These are phyloP conservation scores for Pseudogymnoascus sp. DNA, from an alignment of 2,329 filamentous ascomycete genomes.

Conservation along the genomic window DNA sequence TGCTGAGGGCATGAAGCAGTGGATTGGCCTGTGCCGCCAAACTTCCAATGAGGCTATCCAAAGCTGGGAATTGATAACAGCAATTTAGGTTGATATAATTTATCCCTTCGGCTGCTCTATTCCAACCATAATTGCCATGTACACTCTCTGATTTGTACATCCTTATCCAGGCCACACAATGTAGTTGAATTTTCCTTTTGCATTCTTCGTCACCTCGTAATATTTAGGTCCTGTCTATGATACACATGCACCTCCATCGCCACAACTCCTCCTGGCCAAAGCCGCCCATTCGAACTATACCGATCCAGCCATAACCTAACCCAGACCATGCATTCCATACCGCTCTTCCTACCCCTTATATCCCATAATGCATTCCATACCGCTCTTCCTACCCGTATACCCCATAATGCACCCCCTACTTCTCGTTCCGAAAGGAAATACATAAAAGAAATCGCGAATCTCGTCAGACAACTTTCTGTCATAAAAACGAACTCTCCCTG, in stretches of 20 bases:
- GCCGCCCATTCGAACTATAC: background rate
- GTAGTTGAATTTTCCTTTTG: background rate
- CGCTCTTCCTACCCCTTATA: background rate
- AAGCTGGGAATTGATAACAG: background rate
- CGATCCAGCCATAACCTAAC: background rate
- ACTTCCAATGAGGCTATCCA: background rate
- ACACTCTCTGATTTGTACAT: background rate
- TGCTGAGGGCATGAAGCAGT: background rate
- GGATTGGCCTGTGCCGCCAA: background rate
- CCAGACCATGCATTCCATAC: background rate
- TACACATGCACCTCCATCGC: background rate
- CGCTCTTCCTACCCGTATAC: background rate
- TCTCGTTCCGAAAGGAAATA: background rate
- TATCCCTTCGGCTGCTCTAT: background rate
- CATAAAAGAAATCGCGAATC: background rate
- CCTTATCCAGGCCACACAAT: background rate
- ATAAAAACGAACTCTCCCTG: background rate
- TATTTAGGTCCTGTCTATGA: conserved; percentile 12
- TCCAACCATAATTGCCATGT: background rate
- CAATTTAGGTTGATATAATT: background rate
- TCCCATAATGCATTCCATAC: background rate
- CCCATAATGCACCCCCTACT: background rate
- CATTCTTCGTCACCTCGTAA: conserved; percentile 5
- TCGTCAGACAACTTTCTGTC: background rate
- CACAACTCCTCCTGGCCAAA: background rate